Base-by-base conservation (phyloP, 2,329 filamentous ascomycete species). In the Botrytis porri region DNA sequence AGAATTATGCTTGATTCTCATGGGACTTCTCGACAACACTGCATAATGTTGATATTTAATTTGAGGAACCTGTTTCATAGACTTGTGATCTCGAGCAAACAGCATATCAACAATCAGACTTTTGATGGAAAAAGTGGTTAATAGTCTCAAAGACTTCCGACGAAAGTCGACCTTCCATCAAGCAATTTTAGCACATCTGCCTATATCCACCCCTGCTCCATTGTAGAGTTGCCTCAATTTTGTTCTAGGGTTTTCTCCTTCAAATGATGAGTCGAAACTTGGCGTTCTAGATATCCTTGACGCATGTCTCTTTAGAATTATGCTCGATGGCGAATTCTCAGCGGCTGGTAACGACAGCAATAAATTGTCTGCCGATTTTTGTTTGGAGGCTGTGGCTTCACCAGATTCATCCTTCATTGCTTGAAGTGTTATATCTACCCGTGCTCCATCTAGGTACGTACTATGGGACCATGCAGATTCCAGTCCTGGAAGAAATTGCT, bases 401-500 rank as follows among this genome's bases (percentile, higher is more conserved):
- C 18, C 22, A 48, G n/a, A 20, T 39, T 62, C 66, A n/a, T 39
- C 65, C 18, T 70, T 29, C n/a, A 12, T 62, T 22, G n/a, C 35
- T 35, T 73, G 35, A 35, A 43, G 22, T 16, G 32, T n/a, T 39
- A 18, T 61, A 62, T 45, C 10, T n/a, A 57, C 20, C n/a, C 75
- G 76, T 59, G 75, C 76, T 4, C 79, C 79, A 77, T 90, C 88
- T 12, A 90, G 83, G 59, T 84, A 80, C 9, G 80, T 77, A 73
- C 89, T 87, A 72, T 85, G 84, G 0, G 80, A 82, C 88, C 88
- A 90, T 75, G 85, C 84, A 5, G 83, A 83, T 75, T 89, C 88
- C 0, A 90, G 82, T 2, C 87, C 87, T 20, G 86, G 82, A 10
- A 87, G 80, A 74, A 84, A 86, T 3, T 85, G 81, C 0, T 85